Evolutionary conservation across 768 basidiomycete species (phyloP), one percentile per base, ranked within the genome.

Genomic region (Fistulinella prunicolor): DNA sequence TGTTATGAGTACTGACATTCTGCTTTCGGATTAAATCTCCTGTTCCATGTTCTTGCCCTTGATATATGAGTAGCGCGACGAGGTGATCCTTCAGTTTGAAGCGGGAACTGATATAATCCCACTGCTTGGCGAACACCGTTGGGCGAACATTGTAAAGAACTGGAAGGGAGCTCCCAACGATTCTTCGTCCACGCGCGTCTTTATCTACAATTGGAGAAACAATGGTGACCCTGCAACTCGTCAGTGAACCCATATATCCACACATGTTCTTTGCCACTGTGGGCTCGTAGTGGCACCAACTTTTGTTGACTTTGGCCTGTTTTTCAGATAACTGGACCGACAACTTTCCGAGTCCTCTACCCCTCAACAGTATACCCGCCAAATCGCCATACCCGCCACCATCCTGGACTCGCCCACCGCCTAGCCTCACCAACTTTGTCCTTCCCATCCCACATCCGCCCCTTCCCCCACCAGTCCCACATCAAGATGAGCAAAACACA

Each of bases 211-310:
- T 42, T 66, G 61, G 65, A 51, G 44, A 22, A 57, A 59, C 10
- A 60, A 66, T 2, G 66, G 65, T 7, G 64, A 66, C 38, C 66
- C 66, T 26, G 45, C 55, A 29, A 60, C 58, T 28, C 65, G 66
- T 68, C 22, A 51, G 35, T 19, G 17, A 6, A 6, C 17, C 14
- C 16, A 12, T n/a, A 17, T 36, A 17, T 4, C 13, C 32, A 6
- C 9, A 8, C n/a, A 4, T 16, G 17, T 36, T 32, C 30, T 12
- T 12, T 28, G 26, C 6, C 26, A n/a, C n/a, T n/a, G n/a, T n/a
- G n/a, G n/a, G n/a, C n/a, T n/a, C n/a, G n/a, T n/a, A n/a, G n/a
- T n/a, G n/a, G n/a, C n/a, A n/a, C n/a, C n/a, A n/a, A n/a, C n/a
- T n/a, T n/a, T n/a, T n/a, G n/a, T n/a, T n/a, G n/a, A 28, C 6